Percentiles rank a stretch among this genome's conserved stretches.
Evolutionary conservation across 2,329 filamentous ascomycete species (phyloP).

Genomic region (Trichophyton mentagrophytes): DNA sequence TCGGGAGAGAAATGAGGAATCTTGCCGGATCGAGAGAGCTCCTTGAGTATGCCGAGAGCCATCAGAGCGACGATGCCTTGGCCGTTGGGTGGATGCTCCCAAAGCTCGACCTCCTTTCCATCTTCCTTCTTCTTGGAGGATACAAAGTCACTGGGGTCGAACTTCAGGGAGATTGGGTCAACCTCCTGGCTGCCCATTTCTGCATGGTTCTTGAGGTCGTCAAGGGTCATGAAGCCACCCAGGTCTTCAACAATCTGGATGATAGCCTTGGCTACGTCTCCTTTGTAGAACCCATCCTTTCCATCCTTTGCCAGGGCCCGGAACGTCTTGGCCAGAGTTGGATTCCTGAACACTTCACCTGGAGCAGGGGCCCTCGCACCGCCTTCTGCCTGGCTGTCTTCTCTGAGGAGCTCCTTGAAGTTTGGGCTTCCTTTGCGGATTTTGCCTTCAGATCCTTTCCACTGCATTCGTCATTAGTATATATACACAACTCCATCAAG

Average conservation of each 20-base stretch:
- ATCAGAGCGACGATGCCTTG: constrained; percentile 93
- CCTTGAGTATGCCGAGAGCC: constrained; percentile 81
- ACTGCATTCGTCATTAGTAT: constrained; percentile 40
- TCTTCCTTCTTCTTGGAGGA: constrained; percentile 35
- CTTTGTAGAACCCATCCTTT: constrained; percentile 83
- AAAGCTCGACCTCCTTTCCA: constrained; percentile 54
- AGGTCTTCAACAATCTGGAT: constrained; percentile 63
- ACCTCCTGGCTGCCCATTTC: constrained; percentile 63
- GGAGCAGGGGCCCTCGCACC: constrained; percentile 62
- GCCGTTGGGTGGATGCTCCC: constrained; percentile 95
- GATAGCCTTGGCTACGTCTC: constrained; percentile 66
- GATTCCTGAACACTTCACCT: constrained; percentile 84
- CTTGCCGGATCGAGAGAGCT: constrained; percentile 61
- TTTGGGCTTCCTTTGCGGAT: constrained; percentile 72
- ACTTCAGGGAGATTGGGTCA: constrained; percentile 70
- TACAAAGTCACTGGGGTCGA: constrained; percentile 51
- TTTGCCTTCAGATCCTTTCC: constrained; percentile 50
- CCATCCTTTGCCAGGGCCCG: constrained; percentile 63
- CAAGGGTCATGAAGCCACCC: constrained; percentile 65
- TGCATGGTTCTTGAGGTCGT: constrained; percentile 68
- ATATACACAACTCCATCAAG: not conserved
- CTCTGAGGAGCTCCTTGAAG: constrained; percentile 73
- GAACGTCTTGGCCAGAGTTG: constrained; percentile 69
- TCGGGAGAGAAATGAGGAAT: constrained; percentile 56
- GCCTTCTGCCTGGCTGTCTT: constrained; percentile 52